Evolutionary conservation across 345 rosid genomes (phyloP), one percentile per base, ranked within the genome.

Genomic region (Heritiera littoralis): DNA sequence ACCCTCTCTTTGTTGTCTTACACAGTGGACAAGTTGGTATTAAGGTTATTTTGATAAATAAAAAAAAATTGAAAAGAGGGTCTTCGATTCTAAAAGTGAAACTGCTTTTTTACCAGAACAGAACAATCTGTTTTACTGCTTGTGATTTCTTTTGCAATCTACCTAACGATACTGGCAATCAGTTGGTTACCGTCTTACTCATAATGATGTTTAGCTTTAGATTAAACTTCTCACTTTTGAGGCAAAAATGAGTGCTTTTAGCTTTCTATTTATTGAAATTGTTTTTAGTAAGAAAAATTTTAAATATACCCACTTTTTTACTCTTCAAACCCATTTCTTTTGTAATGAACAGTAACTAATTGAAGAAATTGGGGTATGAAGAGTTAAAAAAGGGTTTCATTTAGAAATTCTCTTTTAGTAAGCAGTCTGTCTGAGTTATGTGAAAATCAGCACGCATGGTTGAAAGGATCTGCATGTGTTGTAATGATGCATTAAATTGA

Each of bases 401-500:
- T 23, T 23, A 23, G 28, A 23, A 23, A 23, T 23, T 23, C 28
- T 23, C 28, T 30, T 61, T 13, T 28, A 63, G 6, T 11, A 63
- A 60, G 43, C 67, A 12, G 3, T 30, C 32, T 20, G 56, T 69
- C 40, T 30, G 7, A 28, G 7, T 70, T 49, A 5, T 13, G n/a
- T 71, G 46, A 52, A 49, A 8, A 72, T 9, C 45, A 4, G 46
- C 38, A 70, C 7, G 58, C 41, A 7, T 48, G 20, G 40, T 28
- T 15, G 55, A 70, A 70, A 49, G n/a, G 74, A 12, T 69, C 6
- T 46, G 56, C 56, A 23, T 48, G 40, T 48, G 6, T 6, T 23
- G 43, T 70, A 69, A 69, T 23, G 20, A 28, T 70, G 74, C 74
- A 71, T 23, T 71, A 28, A 20, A 45, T 23, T 12, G 74, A 32